Conservation (phyloP, 108 stramenopile genomes). For the Fragilariopsis cylindrus region DNA sequence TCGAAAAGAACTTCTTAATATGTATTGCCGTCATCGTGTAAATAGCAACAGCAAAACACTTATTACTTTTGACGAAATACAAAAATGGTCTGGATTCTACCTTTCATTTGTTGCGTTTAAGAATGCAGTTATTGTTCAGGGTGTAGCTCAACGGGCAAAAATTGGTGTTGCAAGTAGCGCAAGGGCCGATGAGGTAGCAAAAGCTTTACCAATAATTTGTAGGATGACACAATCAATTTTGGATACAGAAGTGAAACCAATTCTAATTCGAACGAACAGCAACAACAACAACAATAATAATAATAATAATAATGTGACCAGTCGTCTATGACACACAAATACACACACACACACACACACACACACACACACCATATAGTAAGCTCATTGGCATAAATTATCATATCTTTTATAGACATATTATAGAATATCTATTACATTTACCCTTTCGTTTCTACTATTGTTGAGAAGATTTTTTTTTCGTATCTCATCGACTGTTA, state of each 20-base stretch:
- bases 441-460: too few species aligned
- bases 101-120: slow-evolving; percentile 89
- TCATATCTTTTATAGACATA: too few species aligned
- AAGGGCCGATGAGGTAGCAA: slow-evolving; percentile 69
- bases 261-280: neutral
- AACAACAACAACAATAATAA: too few species aligned
- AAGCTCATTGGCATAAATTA: too few species aligned
- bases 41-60: neutral
- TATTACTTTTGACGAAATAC: neutral
- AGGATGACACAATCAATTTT: slow-evolving; percentile 51
- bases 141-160: slow-evolving; percentile 84
- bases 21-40: slow-evolving; percentile 40
- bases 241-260: slow-evolving; percentile 29
- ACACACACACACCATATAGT: too few species aligned
- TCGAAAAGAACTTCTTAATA: slow-evolving; percentile 49
- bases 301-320: too few species aligned
- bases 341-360: too few species aligned
- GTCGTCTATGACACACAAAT: too few species aligned
- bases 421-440: too few species aligned
- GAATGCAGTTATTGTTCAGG: slow-evolving; percentile 96
- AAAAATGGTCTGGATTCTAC: slow-evolving; percentile 76
- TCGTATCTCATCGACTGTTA: too few species aligned
- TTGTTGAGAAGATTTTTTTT: too few species aligned
- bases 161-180: slow-evolving; percentile 85
- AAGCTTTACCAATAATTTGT: slow-evolving; percentile 66